Base-by-base conservation (phyloP, 257 asterid genomes). In the Solanum habrochaites region DNA sequence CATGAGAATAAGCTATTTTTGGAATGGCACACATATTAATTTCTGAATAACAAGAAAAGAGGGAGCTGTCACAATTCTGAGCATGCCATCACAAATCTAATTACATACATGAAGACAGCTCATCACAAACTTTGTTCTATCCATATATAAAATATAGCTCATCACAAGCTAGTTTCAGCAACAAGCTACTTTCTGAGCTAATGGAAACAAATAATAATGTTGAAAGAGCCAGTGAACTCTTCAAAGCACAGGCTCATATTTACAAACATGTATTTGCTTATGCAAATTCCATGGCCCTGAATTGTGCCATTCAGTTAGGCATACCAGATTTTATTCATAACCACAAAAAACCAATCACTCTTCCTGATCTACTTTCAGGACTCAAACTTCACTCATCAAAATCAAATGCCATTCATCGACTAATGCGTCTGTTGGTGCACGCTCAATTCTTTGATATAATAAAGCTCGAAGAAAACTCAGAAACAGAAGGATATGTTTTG, bases 301-400 rank as follows among this genome's bases (percentile, higher is more conserved):
- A 86, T 27, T 81, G 86, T 72, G 87, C 86, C 27, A 27, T 89
- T 75, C 86, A 89, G n/a, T 64, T 89, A 72, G 87, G 85, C 45
- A 35, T 86, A 42, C 86, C 87, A 31, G 83, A 89, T 83, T 81
- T 80, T 7, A 71, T 87, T 16, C 87, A 87, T 69, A 71, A 71
- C 18, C 86, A 89, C 20, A 84, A 85, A 78, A 87, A 87, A 45
- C 87, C 91, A 42, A 87, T 87, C 86, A 85, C 85, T 13, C 87
- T 89, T 21, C 35, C 88, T 6, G 70, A 87, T 3, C 80, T 89
- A 31, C 43, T 87, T 32, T 49, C 85, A 3, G 82, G 83, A 21
- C 90, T 89, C 23, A 70, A 87, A 6, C 69, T 87, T 49, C 66
- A 83, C 67, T 35, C 82, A 25, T 37, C 83, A 23, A 89, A 80